Evolutionary conservation across 2,329 filamentous ascomycete genomes (phyloP).

Genomic region (Aspergillus melleus): DNA sequence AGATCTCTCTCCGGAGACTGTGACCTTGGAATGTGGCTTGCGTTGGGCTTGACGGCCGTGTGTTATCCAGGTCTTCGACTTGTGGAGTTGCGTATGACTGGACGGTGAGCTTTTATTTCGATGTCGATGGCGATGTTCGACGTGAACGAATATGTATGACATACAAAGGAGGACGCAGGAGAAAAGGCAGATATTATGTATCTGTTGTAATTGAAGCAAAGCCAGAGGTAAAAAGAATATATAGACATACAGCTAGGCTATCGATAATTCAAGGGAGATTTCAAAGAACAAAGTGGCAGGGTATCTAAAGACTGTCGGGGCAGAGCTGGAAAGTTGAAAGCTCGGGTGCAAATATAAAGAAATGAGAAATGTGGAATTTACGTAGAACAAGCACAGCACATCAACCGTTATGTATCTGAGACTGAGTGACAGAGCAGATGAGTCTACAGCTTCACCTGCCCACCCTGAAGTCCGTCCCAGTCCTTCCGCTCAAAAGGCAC

Average conservation of each 20-base stretch:
- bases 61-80: conserved; percentile 33
- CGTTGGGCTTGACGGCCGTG: conserved; percentile 30
- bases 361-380: background rate
- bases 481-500: conserved; percentile 65
- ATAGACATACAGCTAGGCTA: background rate
- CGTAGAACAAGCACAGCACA: background rate
- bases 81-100: conserved; percentile 28
- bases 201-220: background rate
- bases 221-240: background rate
- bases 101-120: conserved; percentile 20
- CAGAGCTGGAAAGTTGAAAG: background rate
- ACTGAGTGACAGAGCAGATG: background rate
- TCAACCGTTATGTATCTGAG: background rate
- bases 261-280: background rate
- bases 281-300: background rate
- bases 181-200: background rate
- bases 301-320: conserved; percentile 1
- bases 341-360: background rate
- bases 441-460: conserved; percentile 66
- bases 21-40: conserved; percentile 37
- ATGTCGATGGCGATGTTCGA: background rate
- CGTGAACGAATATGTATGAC: background rate
- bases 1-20: conserved; percentile 26
- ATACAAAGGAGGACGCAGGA: background rate
- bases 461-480: conserved; percentile 67